Conservation (phyloP, 306 rosid genomes). For the Dalbergia cochinchinensis region DNA sequence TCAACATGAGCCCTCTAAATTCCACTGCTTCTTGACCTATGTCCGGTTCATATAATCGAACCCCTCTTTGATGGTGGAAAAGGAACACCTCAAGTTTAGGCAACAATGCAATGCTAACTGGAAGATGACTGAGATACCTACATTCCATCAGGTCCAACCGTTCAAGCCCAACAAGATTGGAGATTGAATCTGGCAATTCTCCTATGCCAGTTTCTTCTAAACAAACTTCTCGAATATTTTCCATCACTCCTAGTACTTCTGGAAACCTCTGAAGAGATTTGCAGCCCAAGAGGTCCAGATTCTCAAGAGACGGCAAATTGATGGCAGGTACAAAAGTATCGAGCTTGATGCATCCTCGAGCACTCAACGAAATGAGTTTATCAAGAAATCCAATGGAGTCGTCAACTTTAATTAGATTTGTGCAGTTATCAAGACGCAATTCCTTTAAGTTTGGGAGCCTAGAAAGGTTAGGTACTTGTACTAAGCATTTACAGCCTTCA, state of each 20-base stretch:
- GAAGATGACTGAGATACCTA: background rate
- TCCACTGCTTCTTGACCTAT: too few species aligned
- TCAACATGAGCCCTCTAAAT: background rate
- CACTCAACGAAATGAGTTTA: background rate
- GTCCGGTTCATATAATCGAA: background rate
- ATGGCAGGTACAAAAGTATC: background rate
- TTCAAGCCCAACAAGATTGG: background rate
- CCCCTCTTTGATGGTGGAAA: background rate
- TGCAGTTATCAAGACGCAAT: background rate
- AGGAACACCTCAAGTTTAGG: background rate
- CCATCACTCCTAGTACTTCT: too few species aligned
- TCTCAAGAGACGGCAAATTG: too few species aligned
- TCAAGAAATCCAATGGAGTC: constrained; percentile 32
- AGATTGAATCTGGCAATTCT: constrained; percentile 23
- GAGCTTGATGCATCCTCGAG: constrained; percentile 24
- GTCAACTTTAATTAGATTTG: constrained; percentile 26
- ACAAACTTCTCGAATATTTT: too few species aligned
- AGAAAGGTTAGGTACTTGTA: background rate
- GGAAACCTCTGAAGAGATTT: too few species aligned
- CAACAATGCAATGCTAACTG: background rate
- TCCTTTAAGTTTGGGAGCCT: background rate
- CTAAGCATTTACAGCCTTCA: constrained; percentile 11
- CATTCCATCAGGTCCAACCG: background rate
- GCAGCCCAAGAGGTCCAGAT: too few species aligned
- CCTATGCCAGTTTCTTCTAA: background rate